Percentiles rank a stretch among this genome's conserved stretches.
These are phyloP conservation scores for Acanthamoeba pearcei DNA, from an alignment of 208 protist species.

Conservation along the genomic window DNA sequence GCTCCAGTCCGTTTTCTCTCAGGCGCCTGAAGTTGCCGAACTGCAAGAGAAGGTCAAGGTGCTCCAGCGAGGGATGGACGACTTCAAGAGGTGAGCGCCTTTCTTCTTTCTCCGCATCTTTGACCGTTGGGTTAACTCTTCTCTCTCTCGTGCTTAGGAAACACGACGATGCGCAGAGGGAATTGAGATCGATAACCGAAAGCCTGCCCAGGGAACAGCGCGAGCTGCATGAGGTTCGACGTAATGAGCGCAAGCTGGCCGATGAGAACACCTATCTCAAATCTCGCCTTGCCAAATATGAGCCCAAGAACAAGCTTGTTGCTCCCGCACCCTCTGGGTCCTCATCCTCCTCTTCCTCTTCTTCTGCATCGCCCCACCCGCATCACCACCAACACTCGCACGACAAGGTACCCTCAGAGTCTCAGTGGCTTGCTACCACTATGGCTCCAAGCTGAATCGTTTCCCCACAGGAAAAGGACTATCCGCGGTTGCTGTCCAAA, in stretches of 20 bases:
- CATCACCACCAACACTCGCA: background rate
- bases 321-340: background rate
- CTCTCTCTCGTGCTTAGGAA: background rate
- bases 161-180: slow-evolving; percentile 30
- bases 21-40: background rate
- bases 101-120: background rate
- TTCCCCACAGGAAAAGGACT: background rate
- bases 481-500: background rate
- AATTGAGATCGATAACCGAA: slow-evolving; percentile 32
- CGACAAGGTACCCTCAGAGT: background rate
- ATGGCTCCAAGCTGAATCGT: background rate
- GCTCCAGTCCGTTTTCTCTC: background rate
- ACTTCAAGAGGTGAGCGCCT: slow-evolving; percentile 11
- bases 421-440: background rate
- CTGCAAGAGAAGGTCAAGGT: slow-evolving; percentile 35
- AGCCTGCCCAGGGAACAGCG: slow-evolving; percentile 32
- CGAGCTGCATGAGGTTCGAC: slow-evolving; percentile 15
- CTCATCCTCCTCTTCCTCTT: background rate
- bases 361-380: background rate
- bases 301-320: slow-evolving; percentile 8
- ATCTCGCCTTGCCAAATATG: background rate
- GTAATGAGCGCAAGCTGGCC: slow-evolving; percentile 19
- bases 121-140: background rate
- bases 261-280: slow-evolving; percentile 17
- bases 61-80: slow-evolving; percentile 2